Base-by-base conservation (phyloP, 1,139 yeast species). In the Hanseniaspora sp. region DNA sequence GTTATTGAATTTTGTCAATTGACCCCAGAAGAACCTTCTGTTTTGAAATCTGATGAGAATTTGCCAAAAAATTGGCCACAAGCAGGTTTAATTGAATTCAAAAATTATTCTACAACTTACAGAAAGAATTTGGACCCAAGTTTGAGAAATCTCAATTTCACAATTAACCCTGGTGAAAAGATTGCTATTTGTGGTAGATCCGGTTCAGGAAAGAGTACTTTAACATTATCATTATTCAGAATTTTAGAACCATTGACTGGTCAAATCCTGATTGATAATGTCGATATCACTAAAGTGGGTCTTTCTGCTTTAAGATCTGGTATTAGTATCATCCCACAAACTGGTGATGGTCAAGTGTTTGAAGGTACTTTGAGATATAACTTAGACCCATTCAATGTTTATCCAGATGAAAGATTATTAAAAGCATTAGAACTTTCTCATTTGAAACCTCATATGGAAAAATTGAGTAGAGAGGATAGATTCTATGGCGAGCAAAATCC, bases 1-100 rank as follows among this genome's bases (percentile, higher is more conserved):
- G 83, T 90, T 56, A 73, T 86, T 69, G 97, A 92, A 68, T 92
- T 92, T 68, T 78, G 95, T 18, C 67, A 71, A 44, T 74, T 92
- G 61, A 72, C 73, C 45, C 83, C 83, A 1, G 78, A 75, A 60
- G 88, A 82, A 61, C 80, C 81, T 1, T 70, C 78, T 0, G 74
- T 75, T 63, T 69, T 67, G 39, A 75, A 74, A 48, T 72, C 48
- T 65, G 71, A 74, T 4, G 70, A 71, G 1, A 69, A 73, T 13
- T 86, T 87, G 2, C 70, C 71, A 3, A 68, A 70, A 0, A 60
- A 63, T 12, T 80, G 86, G 86, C 86, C 86, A 7, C 60, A 68
- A 15, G 40, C 61, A 0, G 85, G 85, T 35, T 67, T 63, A 13
- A 75, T 85, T 55, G 66, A 62, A 18, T 82, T 84, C 63, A 65